Evolutionary conservation across 2,329 filamentous ascomycete genomes (phyloP).

Genomic region (Hymenoscyphus occultus): DNA sequence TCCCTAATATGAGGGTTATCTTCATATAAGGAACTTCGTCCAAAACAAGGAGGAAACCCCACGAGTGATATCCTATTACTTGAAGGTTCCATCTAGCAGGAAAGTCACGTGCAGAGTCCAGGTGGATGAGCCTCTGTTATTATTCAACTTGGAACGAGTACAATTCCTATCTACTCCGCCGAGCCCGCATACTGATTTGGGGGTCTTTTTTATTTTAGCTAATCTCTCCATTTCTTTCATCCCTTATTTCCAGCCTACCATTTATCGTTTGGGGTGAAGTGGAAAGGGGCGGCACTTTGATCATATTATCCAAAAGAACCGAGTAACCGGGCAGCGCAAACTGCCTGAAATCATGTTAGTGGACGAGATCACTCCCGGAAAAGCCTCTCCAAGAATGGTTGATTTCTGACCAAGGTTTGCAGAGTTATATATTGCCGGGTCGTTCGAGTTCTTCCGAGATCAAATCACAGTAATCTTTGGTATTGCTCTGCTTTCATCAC

Average conservation of each 20-base stretch:
- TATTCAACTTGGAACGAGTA: no score
- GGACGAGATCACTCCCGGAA: not conserved
- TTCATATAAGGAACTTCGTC: not conserved
- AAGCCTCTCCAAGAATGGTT: not conserved
- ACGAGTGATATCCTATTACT: no score
- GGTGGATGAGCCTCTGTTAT: no score
- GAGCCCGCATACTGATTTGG: no score
- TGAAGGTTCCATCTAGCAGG: no score
- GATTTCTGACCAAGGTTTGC: not conserved
- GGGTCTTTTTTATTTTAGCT: not conserved
- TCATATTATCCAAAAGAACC: slow-evolving; percentile 1
- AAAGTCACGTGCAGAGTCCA: no score
- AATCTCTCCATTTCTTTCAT: not conserved
- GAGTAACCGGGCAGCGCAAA: not conserved
- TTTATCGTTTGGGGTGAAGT: not conserved
- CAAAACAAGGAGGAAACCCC: no score
- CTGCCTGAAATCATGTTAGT: not conserved
- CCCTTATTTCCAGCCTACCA: not conserved
- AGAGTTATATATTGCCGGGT: not conserved
- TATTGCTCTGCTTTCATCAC: not conserved
- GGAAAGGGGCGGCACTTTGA: not conserved
- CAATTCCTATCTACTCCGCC: no score
- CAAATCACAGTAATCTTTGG: not conserved
- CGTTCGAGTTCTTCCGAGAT: not conserved
- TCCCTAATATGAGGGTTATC: not conserved